Conservation (phyloP, 306 rosid genomes). For the Senna tora region DNA sequence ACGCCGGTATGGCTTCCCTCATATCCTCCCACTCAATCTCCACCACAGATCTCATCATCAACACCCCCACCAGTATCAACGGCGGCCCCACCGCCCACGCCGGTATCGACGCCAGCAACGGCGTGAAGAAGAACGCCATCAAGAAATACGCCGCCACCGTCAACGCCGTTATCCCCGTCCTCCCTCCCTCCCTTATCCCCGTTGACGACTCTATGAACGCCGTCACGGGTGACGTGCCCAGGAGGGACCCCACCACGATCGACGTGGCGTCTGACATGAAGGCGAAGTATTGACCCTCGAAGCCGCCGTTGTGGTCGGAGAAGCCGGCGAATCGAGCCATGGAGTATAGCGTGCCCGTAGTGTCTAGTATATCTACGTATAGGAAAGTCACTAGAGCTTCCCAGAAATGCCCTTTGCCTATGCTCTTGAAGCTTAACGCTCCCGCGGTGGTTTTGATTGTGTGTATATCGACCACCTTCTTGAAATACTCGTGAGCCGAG, state of each 20-base stretch:
- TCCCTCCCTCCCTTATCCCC: conserved; percentile 91
- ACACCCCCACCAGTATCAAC: conserved; percentile 85
- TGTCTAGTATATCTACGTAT: conserved; percentile 86
- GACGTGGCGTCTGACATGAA: conserved; percentile 97
- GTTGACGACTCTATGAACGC: conserved; percentile 87
- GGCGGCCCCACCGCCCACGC: conserved; percentile 99
- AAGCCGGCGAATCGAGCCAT: conserved; percentile 98
- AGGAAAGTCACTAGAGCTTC: conserved; percentile 83
- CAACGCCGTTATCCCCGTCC: conserved; percentile 89
- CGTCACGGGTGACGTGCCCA: conserved; percentile 96
- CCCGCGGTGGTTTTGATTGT: conserved; percentile 76
- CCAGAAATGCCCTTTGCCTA: conserved; percentile 76
- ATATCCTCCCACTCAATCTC: conserved; percentile 93
- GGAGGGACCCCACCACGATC: conserved; percentile 78
- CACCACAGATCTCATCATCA: conserved; percentile 95
- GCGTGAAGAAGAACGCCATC: conserved; percentile 82
- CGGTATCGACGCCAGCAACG: conserved; percentile 92
- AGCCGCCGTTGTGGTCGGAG: conserved; percentile 64
- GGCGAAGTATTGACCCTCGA: conserved; percentile 92
- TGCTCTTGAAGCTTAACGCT: conserved; percentile 68
- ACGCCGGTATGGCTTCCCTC: conserved; percentile 93
- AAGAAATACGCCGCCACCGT: conserved; percentile 75
- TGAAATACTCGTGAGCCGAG: conserved; percentile 68
- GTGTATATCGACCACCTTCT: conserved; percentile 81
- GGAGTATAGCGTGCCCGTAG: conserved; percentile 86